These are phyloP conservation scores for Talaromyces rugulosus DNA, from an alignment of 2,329 filamentous ascomycete species.

Conservation along the genomic window DNA sequence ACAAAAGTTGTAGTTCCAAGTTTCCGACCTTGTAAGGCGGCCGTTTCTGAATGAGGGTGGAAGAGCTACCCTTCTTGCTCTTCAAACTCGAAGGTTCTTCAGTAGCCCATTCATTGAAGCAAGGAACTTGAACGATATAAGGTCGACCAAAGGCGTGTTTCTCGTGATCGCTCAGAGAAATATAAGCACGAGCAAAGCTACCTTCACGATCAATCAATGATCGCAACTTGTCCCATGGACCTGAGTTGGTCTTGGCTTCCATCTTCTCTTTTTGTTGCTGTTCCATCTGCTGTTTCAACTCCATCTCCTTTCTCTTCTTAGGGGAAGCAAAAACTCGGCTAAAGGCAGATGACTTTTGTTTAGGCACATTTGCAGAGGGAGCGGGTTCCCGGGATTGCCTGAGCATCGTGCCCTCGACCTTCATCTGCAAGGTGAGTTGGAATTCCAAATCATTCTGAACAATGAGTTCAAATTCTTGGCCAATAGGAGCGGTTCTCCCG, in stretches of 20 bases:
- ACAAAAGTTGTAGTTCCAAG: conserved; percentile 87
- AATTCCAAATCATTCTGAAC: conserved; percentile 98
- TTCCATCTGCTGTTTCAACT: conserved; percentile 77
- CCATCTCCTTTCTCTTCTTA: conserved; percentile 93
- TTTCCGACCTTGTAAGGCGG: conserved; percentile 98
- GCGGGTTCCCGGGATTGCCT: conserved; percentile 35
- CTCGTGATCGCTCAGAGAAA: conserved; percentile 92
- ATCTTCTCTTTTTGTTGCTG: conserved; percentile 70
- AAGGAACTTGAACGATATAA: conserved; percentile 81
- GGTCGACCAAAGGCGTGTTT: conserved; percentile 81
- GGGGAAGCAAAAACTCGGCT: conserved; percentile 90
- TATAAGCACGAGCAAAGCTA: conserved; percentile 89
- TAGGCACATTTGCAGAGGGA: conserved; percentile 53
- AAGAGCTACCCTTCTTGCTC: conserved; percentile 74
- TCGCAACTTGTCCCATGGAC: conserved; percentile 77
- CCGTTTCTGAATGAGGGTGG: conserved; percentile 57
- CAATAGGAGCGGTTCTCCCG: conserved; percentile 86
- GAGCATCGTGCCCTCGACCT: conserved; percentile 76
- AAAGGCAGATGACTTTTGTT: conserved; percentile 81
- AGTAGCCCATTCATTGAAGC: conserved; percentile 98
- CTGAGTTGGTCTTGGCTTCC: conserved; percentile 48
- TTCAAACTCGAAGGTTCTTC: conserved; percentile 90
- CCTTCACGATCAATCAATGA: conserved; percentile 85
- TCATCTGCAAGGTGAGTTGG: conserved; percentile 93
- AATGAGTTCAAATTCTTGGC: conserved; percentile 96